Evolutionary conservation across 129 eudicot species (phyloP).

Genomic region (Mikania micrantha): DNA sequence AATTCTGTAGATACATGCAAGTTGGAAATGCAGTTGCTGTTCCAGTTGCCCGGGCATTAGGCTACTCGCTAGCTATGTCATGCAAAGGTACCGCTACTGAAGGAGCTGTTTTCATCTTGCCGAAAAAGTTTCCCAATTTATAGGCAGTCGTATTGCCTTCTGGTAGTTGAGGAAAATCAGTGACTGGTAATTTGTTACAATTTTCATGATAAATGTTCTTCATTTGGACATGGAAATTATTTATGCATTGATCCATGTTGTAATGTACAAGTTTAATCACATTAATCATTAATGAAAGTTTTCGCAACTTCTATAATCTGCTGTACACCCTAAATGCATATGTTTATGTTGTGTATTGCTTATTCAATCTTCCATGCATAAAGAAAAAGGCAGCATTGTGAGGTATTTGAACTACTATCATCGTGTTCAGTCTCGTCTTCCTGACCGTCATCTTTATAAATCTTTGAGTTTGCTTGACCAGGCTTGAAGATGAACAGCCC

Average conservation of each 20-base stretch:
- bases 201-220: background rate
- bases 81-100: conserved; percentile 28
- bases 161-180: conserved; percentile 3
- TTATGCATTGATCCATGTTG: conserved; percentile 3
- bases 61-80: conserved; percentile 54
- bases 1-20: conserved; percentile 52
- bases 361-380: conserved; percentile 90
- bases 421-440: too few relatives aligned
- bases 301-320: background rate
- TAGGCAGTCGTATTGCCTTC: conserved; percentile 8
- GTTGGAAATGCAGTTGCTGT: conserved; percentile 87
- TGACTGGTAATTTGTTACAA: background rate
- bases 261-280: background rate
- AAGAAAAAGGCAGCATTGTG: conserved; percentile 59
- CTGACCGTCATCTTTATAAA: too few relatives aligned
- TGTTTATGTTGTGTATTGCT: conserved; percentile 1
- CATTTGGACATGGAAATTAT: background rate
- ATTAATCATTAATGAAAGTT: background rate
- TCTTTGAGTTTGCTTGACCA: too few relatives aligned
- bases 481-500: conserved; percentile 83
- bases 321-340: background rate
- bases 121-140: conserved; percentile 32
- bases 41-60: conserved; percentile 77
- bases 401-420: conserved; percentile 31
- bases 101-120: conserved; percentile 34